Percentiles rank a stretch among this genome's conserved stretches.
phyloP scores from a whole-genome alignment of 768 basidiomycete species.

The Coprinopsis marcescibilis region DNA sequence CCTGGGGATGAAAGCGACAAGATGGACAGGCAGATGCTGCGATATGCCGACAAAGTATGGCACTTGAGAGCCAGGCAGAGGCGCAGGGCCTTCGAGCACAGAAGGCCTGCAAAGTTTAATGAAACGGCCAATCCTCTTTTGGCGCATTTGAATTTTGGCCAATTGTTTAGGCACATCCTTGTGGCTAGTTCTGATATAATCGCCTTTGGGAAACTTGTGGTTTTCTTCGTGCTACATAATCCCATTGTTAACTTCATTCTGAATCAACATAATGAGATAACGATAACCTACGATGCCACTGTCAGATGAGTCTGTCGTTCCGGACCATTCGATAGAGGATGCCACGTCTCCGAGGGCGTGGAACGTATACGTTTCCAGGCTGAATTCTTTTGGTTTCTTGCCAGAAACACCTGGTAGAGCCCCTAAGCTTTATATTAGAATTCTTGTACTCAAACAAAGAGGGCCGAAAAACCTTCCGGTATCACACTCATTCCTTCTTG shows the following conservation, averaged over 20 bases:
- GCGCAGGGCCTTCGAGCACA: background rate
- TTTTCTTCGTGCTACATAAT: background rate
- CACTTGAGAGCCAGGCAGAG: background rate
- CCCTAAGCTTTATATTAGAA: background rate
- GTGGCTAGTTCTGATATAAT: background rate
- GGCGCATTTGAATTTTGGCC: background rate
- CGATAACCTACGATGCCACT: slow-evolving; percentile 29
- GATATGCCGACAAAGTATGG: background rate
- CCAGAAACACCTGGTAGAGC: background rate
- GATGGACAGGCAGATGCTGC: background rate
- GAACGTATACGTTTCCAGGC: slow-evolving; percentile 25
- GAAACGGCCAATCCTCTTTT: background rate
- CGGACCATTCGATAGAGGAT: slow-evolving; percentile 16
- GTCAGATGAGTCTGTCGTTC: slow-evolving; percentile 32
- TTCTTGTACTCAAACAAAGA: background rate
- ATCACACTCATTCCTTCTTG: background rate
- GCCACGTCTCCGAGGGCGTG: slow-evolving; percentile 30
- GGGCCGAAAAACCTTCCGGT: background rate
- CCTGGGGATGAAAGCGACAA: background rate
- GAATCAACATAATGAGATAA: too few relatives aligned
- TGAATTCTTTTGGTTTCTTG: slow-evolving; percentile 14
- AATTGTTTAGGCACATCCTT: background rate
- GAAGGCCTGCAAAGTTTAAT: background rate
- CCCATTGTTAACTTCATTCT: background rate
- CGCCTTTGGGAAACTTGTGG: background rate